phyloP scores from a whole-genome alignment of 2,329 filamentous ascomycete species.

The Colletotrichum eremochloae region DNA sequence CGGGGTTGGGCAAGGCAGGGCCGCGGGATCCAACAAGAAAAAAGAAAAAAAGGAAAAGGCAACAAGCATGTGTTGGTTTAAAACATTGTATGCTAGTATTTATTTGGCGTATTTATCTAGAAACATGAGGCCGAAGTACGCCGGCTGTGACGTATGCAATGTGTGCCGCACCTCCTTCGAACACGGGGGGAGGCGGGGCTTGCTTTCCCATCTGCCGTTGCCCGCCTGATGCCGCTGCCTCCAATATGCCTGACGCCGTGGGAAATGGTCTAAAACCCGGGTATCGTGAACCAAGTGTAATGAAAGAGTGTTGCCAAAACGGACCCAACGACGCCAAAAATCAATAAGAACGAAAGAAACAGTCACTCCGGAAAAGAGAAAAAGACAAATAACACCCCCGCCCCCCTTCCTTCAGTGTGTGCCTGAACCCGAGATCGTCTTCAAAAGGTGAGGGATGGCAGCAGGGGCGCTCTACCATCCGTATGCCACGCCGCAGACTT shows the following conservation, averaged over 20 bases:
- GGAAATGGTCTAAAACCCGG: slow-evolving; percentile 11
- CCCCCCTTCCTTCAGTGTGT: too few relatives aligned
- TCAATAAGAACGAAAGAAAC: neutral
- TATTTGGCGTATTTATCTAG: neutral
- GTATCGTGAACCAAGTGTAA: slow-evolving; percentile 18
- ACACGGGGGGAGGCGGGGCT: neutral
- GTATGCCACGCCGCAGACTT: slow-evolving; percentile 22
- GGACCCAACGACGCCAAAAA: neutral
- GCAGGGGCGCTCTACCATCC: slow-evolving; percentile 37
- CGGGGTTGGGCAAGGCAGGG: neutral
- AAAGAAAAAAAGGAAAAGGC: too few relatives aligned
- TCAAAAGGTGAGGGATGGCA: slow-evolving; percentile 37
- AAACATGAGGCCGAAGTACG: neutral
- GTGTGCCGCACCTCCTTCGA: neutral
- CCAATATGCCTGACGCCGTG: slow-evolving; percentile 2
- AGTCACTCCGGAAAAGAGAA: neutral
- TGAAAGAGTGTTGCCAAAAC: slow-evolving; percentile 3
- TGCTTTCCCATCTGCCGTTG: neutral
- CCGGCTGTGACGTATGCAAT: neutral
- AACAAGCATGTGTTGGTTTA: neutral
- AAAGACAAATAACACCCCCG: neutral
- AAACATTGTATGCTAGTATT: neutral
- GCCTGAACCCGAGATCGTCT: neutral
- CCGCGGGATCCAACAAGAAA: neutral
- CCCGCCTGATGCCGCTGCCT: neutral